These are phyloP conservation scores for Melampsora larici-populina DNA, from an alignment of 1,284 basidiomycete genomes.

Conservation along the genomic window DNA sequence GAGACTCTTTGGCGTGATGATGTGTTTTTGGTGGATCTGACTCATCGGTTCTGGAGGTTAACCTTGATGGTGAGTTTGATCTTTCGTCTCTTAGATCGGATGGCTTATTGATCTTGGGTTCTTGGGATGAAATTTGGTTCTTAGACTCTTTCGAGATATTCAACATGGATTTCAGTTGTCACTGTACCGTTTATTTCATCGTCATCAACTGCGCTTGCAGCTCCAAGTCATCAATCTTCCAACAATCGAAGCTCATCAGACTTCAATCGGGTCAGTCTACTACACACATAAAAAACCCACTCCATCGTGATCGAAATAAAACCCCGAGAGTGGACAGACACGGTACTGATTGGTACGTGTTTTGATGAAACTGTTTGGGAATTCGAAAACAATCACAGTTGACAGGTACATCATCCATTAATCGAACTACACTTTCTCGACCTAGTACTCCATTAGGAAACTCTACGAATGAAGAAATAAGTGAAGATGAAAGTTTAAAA, in stretches of 20 bases:
- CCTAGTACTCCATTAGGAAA: slow-evolving; percentile 12
- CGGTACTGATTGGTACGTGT: too few relatives aligned
- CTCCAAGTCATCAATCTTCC: not conserved
- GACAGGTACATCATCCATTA: slow-evolving; percentile 11
- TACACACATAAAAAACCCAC: not conserved
- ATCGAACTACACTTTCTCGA: slow-evolving; percentile 6
- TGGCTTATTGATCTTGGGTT: too few relatives aligned
- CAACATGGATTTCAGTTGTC: not conserved
- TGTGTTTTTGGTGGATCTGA: slow-evolving; percentile 38
- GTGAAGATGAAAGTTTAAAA: slow-evolving; percentile 25
- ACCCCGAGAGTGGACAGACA: too few relatives aligned
- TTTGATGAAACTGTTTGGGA: too few relatives aligned
- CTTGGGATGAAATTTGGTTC: too few relatives aligned
- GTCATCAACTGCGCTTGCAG: not conserved
- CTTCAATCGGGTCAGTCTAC: slow-evolving; percentile 37
- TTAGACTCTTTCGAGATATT: not conserved
- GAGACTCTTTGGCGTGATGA: slow-evolving; percentile 34
- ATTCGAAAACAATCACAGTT: not conserved
- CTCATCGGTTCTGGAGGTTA: slow-evolving; percentile 40
- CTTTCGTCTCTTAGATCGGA: too few relatives aligned
- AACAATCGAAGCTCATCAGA: slow-evolving; percentile 8
- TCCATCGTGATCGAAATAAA: too few relatives aligned
- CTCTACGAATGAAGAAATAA: slow-evolving; percentile 15
- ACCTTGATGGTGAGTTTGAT: slow-evolving; percentile 36
- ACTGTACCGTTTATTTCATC: not conserved